Base-by-base conservation (phyloP, 2,329 filamentous ascomycete species). In the Paraconiothyrium brasiliense region DNA sequence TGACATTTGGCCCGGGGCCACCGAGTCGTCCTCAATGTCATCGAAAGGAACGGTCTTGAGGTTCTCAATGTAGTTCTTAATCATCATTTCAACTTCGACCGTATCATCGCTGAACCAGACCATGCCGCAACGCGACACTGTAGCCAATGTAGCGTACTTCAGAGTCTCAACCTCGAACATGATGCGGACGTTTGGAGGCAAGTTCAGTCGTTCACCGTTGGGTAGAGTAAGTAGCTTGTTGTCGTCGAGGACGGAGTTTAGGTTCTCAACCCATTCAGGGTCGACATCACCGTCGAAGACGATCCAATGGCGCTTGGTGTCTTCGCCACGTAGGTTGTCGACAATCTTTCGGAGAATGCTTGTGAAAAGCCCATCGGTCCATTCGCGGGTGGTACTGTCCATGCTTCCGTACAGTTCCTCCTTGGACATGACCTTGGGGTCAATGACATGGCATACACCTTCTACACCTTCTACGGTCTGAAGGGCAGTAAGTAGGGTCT, bases 51-150 rank as follows among this genome's bases (percentile, higher is more conserved):
- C 89, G 3, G 89, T 91, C 69, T 90, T 90, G 43, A 99, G 87
- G 50, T 90, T 89, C 63, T 95, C 89, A 56, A 99, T 87, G 73
- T 99, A 97, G 79, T 98, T 92, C 65, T 88, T 85, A 44, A 98
- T 90, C 89, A 98, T 92, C 91, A 99, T 97, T 67, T 87, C 87
- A 1, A 94, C 88, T 35, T 93, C 94, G 44, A 99, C 94, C 32
- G 94, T 98, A 75, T 99, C 96, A 72, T 97, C 94, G 76, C 93
- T 99, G 82, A 98, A 99, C 95, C 95, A 99, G 14, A 99, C 96
- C 95, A 99, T 99, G 85, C 95, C 95, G 78, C 95, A 99, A 82
- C 95, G 93, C 89, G 92, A 96, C 75, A 99, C 95, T n/a, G 95
- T 99, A 59, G 95, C 95, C 48, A 99, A 87, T 0, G 95, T 99